phyloP scores from a whole-genome alignment of 257 asterid genomes.

The Linaria vulgaris region DNA sequence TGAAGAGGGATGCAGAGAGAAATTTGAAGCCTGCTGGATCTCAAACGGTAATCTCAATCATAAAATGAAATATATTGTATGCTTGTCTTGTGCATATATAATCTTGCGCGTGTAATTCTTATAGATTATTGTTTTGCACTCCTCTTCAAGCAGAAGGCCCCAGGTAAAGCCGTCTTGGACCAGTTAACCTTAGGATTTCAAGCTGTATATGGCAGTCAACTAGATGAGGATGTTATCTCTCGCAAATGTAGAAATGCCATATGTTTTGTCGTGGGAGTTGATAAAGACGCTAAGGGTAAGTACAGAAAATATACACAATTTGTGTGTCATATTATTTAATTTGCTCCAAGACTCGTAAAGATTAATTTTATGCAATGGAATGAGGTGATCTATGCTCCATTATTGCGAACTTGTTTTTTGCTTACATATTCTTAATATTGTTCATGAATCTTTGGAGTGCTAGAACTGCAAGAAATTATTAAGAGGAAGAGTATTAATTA shows the following conservation, averaged over 20 bases:
- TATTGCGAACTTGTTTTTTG: not conserved
- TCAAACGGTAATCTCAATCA: constrained; percentile 49
- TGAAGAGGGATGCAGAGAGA: constrained; percentile 53
- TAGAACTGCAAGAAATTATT: constrained; percentile 1
- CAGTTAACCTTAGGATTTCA: constrained; percentile 73
- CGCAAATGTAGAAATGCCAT: constrained; percentile 66
- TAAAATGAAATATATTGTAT: constrained; percentile 13
- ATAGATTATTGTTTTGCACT: constrained; percentile 13
- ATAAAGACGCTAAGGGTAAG: constrained; percentile 58
- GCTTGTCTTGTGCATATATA: too few species aligned
- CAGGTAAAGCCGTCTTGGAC: constrained; percentile 61
- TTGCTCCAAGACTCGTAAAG: not conserved
- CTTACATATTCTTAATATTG: not conserved
- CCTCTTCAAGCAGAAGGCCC: constrained; percentile 46
- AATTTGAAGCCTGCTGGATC: constrained; percentile 48
- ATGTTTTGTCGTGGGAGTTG: constrained; percentile 60
- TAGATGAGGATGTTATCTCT: constrained; percentile 67
- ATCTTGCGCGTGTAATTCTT: constrained; percentile 15
- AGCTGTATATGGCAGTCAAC: constrained; percentile 59
- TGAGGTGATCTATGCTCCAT: constrained; percentile 1
- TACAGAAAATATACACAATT: constrained; percentile 49
- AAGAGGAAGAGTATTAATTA: not conserved
- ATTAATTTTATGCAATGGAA: not conserved
- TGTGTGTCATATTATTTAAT: constrained; percentile 18
- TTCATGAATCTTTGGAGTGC: constrained; percentile 10